Evolutionary conservation across 345 rosid species (phyloP).

Genomic region (Eucalyptus sideroxylon): DNA sequence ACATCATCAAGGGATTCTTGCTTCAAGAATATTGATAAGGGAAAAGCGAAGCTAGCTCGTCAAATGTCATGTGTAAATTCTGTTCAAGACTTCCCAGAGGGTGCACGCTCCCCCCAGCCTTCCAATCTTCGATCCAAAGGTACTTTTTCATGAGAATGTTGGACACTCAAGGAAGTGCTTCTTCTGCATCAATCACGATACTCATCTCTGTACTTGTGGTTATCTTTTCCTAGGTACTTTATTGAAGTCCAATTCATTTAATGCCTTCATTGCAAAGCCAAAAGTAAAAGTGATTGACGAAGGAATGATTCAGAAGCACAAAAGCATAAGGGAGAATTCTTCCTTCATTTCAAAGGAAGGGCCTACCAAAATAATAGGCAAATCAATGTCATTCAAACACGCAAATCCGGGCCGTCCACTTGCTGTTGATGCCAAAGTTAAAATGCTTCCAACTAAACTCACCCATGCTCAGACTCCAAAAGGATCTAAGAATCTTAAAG

Average conservation of each 20-base stretch:
- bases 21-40: constrained; percentile 46
- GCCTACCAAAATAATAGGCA: constrained; percentile 36
- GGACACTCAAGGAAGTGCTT: neutral
- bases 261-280: constrained; percentile 31
- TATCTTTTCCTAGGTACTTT: constrained; percentile 40
- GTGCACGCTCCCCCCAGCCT: constrained; percentile 22
- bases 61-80: constrained; percentile 27
- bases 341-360: constrained; percentile 47
- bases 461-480: constrained; percentile 43
- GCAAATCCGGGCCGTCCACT: constrained; percentile 27
- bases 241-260: constrained; percentile 74
- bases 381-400: constrained; percentile 61
- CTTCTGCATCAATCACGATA: neutral
- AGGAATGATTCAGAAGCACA: constrained; percentile 43
- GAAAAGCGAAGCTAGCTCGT: constrained; percentile 37
- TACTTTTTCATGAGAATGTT: neutral
- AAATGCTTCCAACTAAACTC: constrained; percentile 32
- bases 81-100: constrained; percentile 26
- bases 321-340: constrained; percentile 25
- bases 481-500: constrained; percentile 47
- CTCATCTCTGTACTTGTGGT: neutral
- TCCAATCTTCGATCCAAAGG: constrained; percentile 50
- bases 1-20: constrained; percentile 44
- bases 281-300: constrained; percentile 67
- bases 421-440: constrained; percentile 47